Evolutionary conservation across 768 basidiomycete species (phyloP).

Genomic region (Grammothele lineata): DNA sequence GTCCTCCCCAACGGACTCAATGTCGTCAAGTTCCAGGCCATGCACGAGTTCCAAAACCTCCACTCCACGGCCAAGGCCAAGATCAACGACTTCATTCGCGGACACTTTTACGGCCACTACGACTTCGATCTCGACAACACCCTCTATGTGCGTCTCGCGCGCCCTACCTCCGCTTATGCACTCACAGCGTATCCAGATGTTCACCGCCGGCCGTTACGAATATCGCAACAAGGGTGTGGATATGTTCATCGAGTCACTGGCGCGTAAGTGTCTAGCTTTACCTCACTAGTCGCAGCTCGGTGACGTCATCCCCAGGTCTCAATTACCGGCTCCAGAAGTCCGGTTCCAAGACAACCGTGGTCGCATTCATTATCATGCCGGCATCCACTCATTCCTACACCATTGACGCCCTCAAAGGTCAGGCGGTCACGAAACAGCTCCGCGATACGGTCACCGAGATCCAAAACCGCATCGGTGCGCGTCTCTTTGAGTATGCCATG

Average conservation of each 20-base stretch:
- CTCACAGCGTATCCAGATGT: conserved; percentile 56
- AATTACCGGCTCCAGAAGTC: conserved; percentile 59
- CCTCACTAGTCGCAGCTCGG: background rate
- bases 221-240: conserved; percentile 99
- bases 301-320: conserved; percentile 32
- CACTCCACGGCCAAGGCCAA: conserved; percentile 94
- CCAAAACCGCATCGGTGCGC: conserved; percentile 85
- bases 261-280: conserved; percentile 48
- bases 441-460: conserved; percentile 95
- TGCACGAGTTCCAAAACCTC: conserved; percentile 98
- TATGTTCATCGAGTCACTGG: conserved; percentile 98
- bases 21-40: conserved; percentile 97
- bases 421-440: conserved; percentile 96
- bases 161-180: background rate
- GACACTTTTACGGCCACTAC: conserved; percentile 97
- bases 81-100: conserved; percentile 96
- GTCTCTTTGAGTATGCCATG: conserved; percentile 92
- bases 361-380: conserved; percentile 99
- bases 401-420: conserved; percentile 93
- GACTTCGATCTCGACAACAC: conserved; percentile 95
- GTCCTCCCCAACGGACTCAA: conserved; percentile 97
- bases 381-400: conserved; percentile 96
- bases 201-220: conserved; percentile 99
- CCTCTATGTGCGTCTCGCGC: conserved; percentile 55
- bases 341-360: conserved; percentile 77